Conservation (phyloP, 768 basidiomycete species). For the Suillus weaverae region DNA sequence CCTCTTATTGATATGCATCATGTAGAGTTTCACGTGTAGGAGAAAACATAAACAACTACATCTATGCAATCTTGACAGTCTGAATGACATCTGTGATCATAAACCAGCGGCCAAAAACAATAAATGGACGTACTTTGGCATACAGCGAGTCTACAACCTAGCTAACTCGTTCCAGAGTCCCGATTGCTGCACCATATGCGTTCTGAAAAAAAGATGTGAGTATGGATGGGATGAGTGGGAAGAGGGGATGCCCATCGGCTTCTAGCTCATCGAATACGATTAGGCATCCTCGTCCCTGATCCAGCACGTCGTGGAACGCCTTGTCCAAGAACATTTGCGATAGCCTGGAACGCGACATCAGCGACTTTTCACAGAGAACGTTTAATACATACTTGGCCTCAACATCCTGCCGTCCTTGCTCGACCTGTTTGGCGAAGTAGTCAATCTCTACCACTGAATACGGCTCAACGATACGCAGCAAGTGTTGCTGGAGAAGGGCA, state of each 20-base stretch:
- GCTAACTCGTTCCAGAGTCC: slow-evolving; percentile 84
- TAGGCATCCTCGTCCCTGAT: slow-evolving; percentile 90
- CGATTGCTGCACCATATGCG: slow-evolving; percentile 84
- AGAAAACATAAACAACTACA: not conserved
- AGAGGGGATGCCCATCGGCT: slow-evolving; percentile 65
- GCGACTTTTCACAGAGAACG: not conserved
- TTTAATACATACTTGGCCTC: slow-evolving; percentile 77
- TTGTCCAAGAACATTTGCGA: slow-evolving; percentile 99
- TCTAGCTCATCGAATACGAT: slow-evolving; percentile 88
- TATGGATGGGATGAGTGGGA: not conserved
- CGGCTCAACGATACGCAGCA: slow-evolving; percentile 91
- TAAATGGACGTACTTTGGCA: slow-evolving; percentile 57
- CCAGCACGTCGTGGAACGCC: slow-evolving; percentile 88
- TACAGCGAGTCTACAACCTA: slow-evolving; percentile 93
- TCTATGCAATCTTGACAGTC: slow-evolving; percentile 47
- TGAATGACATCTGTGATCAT: slow-evolving; percentile 14
- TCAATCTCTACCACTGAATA: slow-evolving; percentile 91
- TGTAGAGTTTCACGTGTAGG: not conserved
- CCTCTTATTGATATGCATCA: not conserved
- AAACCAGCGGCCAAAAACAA: not conserved
- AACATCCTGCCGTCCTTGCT: slow-evolving; percentile 83
- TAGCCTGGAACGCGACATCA: slow-evolving; percentile 49
- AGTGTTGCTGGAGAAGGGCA: slow-evolving; percentile 92
- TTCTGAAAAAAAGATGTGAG: slow-evolving; percentile 55
- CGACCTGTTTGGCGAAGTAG: slow-evolving; percentile 83